A percentile compares a stretch with the other conserved stretches of the same genome.
Evolutionary conservation across 73 alveolate genomes (phyloP).

Genomic region (Paramecium caudatum): DNA sequence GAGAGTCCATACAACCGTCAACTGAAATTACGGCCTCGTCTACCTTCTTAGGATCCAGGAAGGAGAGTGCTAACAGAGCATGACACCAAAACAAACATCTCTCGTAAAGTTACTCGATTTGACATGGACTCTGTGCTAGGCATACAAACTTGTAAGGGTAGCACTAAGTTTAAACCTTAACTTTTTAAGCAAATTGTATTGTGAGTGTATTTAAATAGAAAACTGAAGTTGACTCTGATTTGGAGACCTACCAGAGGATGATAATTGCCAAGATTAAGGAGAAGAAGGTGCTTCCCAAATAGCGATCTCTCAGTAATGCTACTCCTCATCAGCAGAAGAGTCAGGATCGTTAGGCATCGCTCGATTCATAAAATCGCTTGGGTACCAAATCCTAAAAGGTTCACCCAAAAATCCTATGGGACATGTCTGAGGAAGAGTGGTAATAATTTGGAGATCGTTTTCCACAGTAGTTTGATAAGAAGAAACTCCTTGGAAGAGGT

Average conservation of each 20-base stretch:
- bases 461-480: constrained; percentile 64
- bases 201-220: background rate
- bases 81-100: constrained; percentile 43
- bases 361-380: constrained; percentile 21
- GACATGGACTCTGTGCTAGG: constrained; percentile 30
- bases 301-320: constrained; percentile 21
- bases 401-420: constrained; percentile 71
- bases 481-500: constrained; percentile 75
- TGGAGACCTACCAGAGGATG: constrained; percentile 40
- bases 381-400: background rate
- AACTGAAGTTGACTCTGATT: constrained; percentile 54
- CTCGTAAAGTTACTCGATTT: constrained; percentile 27
- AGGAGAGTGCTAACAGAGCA: constrained; percentile 40
- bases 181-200: background rate
- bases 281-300: background rate
- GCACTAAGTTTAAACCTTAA: constrained; percentile 28
- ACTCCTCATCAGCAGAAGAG: constrained; percentile 36
- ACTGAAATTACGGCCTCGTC: background rate
- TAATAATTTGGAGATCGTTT: constrained; percentile 73
- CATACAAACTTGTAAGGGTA: constrained; percentile 24
- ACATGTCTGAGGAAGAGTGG: constrained; percentile 72
- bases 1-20: constrained; percentile 46
- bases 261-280: background rate
- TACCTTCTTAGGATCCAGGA: background rate
- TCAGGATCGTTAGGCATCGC: constrained; percentile 27